Evolutionary conservation across 2,329 filamentous ascomycete genomes (phyloP), one percentile per base, ranked within the genome.

Genomic region (Fusarium annulatum): DNA sequence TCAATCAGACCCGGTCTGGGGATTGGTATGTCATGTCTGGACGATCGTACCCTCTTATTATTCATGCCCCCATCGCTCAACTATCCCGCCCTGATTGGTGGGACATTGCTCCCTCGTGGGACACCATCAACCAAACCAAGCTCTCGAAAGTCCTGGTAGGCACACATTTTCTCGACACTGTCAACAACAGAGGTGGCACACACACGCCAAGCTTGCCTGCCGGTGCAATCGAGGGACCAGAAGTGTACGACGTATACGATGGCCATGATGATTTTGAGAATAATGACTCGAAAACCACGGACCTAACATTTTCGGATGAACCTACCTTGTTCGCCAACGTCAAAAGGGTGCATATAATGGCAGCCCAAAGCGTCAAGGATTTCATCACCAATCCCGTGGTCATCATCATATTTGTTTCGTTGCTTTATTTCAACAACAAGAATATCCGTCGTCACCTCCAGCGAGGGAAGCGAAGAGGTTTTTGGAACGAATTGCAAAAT

Each of bases 1-100:
- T 98, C 67, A 97, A 98, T 80, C 92, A 92, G 75, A 98, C 95
- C 4, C 90, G 93, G 63, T 86, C 87, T n/a, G 96, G 95, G 36
- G 93, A 93, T 69, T 98, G 96, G 95, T 99, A 96, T 81, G 96
- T 95, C 38, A 88, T 98, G 83, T 98, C 96, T 3, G 96, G 97
- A 65, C 88, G 87, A 45, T 91, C 91, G 14, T 98, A 98, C 77
- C 96, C 96, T 7, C 88, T 96, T 15, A 94, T 97, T 34, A 92
- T 95, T 28, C 90, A 94, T 60, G 91, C 87, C 0, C 86, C 87
- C 1, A 72, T 79, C 5, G 89, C 85, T 28, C 84, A 82, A 71
- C 84, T 86, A 48, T 84, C 84, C 74, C 82, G 77, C 18, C 79
- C 81, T 12, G 84, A 85, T 34, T 91, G 86, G 81, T 85, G 85